Evolutionary conservation across 2,329 filamentous ascomycete species (phyloP), one percentile per base, ranked within the genome.

Genomic region (Parastagonospora avenae): DNA sequence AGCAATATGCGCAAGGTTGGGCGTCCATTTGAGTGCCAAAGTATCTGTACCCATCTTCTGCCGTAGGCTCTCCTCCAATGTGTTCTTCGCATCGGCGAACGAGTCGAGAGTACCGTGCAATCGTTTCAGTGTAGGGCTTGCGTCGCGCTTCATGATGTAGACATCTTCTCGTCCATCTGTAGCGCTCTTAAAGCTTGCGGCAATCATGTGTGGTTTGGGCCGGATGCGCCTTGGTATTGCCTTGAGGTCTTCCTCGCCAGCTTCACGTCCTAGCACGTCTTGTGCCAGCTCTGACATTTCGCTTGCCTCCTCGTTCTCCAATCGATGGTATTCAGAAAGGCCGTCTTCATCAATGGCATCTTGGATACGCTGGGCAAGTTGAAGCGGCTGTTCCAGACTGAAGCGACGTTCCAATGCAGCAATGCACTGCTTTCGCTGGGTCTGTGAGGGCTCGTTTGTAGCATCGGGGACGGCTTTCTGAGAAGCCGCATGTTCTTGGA

Each of bases 291-390:
- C 83, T 19, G 90, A 83, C 63, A 94, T 85, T 53, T 88, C 84
- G 15, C 81, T 84, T 0, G 86, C 85, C 56, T 90, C 85, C 45
- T 82, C 85, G 54, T 93, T 87, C 60, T 94, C 86, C 1, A 88
- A 81, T 31, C 88, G 84, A 63, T 97, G 92, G 63, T 90, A 87
- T 59, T 90, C 85, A 12, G 86, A 80, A n/a, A 97, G 78, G 0
- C 92, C 91, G 56, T 97, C 92, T 74, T 97, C 94, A 64, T 99
- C 94, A 50, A 99, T 96, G 4, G 93, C 87, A 2, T 83, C 79
- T 42, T 83, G 77, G 51, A 99, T 96, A 16, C 82, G 83, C 16
- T 79, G 75, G 2, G 92, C 90, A 4, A 97, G 82, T 36, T 83
- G 80, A 9, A 79, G 76, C 0, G 92, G 90, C 2, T 85, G 83